Percentiles rank a stretch among this genome's conserved stretches.
These are phyloP conservation scores for Physcia stellaris DNA, from an alignment of 495 filamentous ascomycete genomes.

Conservation along the genomic window DNA sequence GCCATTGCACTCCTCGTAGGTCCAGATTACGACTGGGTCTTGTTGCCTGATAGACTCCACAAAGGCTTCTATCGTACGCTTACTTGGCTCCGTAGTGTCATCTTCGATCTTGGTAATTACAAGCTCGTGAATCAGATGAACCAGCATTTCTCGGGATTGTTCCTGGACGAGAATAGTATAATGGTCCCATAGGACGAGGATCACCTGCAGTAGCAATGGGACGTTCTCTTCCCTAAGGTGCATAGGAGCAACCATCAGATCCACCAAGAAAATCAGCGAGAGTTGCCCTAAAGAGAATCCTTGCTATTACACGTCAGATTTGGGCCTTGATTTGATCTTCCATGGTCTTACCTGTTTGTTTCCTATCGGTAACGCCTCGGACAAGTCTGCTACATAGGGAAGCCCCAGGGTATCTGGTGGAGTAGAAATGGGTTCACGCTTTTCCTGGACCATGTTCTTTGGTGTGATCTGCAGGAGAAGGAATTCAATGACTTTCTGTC, in stretches of 20 bases:
- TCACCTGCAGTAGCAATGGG: conserved; percentile 74
- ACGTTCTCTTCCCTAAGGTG: conserved; percentile 63
- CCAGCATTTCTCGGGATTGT: conserved; percentile 92
- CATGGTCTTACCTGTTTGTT: conserved; percentile 56
- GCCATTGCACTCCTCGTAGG: conserved; percentile 81
- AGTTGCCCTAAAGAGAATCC: conserved; percentile 87
- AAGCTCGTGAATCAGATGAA: conserved; percentile 93
- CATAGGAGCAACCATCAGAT: conserved; percentile 87
- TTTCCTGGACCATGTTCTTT: conserved; percentile 81
- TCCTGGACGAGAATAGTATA: conserved; percentile 93
- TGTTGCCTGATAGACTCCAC: conserved; percentile 83
- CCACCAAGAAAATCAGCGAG: conserved; percentile 84
- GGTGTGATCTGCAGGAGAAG: conserved; percentile 78
- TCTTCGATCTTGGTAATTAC: conserved; percentile 85
- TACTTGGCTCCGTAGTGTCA: conserved; percentile 45
- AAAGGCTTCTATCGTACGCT: conserved; percentile 68
- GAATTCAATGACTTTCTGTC: conserved; percentile 87
- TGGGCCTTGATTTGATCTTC: neutral
- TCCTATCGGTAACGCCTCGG: conserved; percentile 64
- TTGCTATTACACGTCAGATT: conserved; percentile 28
- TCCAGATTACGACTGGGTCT: conserved; percentile 76
- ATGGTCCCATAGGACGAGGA: conserved; percentile 92
- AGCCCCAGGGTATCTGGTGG: conserved; percentile 61
- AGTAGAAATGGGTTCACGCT: conserved; percentile 54
- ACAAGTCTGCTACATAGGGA: conserved; percentile 81